These are phyloP conservation scores for Leucocoprinus gongylophorus DNA, from an alignment of 1,284 basidiomycete species.

Conservation along the genomic window DNA sequence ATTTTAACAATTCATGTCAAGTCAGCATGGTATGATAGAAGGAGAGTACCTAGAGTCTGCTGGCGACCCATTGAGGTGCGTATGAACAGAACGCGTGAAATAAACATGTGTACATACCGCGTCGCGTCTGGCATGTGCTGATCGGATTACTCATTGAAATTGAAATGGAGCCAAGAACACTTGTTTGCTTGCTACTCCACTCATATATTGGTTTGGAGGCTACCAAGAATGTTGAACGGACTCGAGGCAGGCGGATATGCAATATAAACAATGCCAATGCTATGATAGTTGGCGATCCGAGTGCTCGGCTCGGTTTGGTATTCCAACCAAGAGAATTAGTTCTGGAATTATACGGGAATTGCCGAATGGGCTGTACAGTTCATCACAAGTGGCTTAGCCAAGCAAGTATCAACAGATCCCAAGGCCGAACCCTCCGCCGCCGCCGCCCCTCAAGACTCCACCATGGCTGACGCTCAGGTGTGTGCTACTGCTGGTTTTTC, in stretches of 20 bases:
- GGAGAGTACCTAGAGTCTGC: constrained; percentile 53
- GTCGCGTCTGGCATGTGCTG: constrained; percentile 28
- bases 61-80: constrained; percentile 50
- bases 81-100: constrained; percentile 28
- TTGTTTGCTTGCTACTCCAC: no score
- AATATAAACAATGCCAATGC: no score
- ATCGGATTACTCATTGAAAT: no score
- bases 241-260: no score
- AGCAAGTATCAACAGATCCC: constrained; percentile 34
- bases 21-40: background rate
- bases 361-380: constrained; percentile 47
- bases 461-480: constrained; percentile 62
- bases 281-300: no score
- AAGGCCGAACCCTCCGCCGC: constrained; percentile 23
- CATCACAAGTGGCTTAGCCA: constrained; percentile 35
- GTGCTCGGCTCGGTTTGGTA: no score
- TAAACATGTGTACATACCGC: constrained; percentile 41
- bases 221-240: no score
- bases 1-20: background rate
- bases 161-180: no score
- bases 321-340: no score
- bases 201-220: no score
- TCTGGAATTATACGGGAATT: constrained; percentile 36
- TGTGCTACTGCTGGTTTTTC: constrained; percentile 17
- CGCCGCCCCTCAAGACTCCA: constrained; percentile 36